Evolutionary conservation across 1,284 basidiomycete genomes (phyloP).

Genomic region (Athelia psychrophila): DNA sequence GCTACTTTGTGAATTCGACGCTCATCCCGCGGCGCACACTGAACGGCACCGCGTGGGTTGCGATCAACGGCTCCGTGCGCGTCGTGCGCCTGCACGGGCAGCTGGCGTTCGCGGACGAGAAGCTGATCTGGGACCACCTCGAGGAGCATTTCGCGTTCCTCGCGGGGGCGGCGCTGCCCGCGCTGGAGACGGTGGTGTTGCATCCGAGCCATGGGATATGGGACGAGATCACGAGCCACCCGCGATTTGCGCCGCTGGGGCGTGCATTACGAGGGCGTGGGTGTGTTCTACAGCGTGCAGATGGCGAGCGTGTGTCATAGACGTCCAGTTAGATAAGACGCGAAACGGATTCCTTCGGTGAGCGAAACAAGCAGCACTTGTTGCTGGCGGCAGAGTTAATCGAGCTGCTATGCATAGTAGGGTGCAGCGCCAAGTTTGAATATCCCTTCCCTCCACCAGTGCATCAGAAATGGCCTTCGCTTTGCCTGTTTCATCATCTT

Average conservation of each 20-base stretch:
- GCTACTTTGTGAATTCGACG: slow-evolving; percentile 35
- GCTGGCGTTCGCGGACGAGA: slow-evolving; percentile 35
- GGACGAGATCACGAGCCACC: background rate
- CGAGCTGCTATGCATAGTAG: too few relatives aligned
- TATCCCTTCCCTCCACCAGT: too few relatives aligned
- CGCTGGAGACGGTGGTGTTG: slow-evolving; percentile 5
- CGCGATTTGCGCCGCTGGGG: background rate
- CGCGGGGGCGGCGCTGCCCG: background rate
- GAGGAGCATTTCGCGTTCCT: slow-evolving; percentile 40
- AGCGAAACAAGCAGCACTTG: too few relatives aligned
- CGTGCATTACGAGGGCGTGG: background rate
- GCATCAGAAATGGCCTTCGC: too few relatives aligned
- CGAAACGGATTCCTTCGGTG: too few relatives aligned
- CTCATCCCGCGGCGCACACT: slow-evolving; percentile 26
- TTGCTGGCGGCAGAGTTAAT: too few relatives aligned
- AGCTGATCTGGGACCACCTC: slow-evolving; percentile 40
- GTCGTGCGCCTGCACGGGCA: slow-evolving; percentile 47
- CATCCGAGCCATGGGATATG: slow-evolving; percentile 7
- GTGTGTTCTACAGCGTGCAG: background rate
- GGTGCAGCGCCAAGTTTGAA: too few relatives aligned
- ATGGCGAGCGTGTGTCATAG: background rate
- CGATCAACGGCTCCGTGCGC: slow-evolving; percentile 29
- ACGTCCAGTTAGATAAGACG: too few relatives aligned
- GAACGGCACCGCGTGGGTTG: slow-evolving; percentile 31
- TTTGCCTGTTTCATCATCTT: too few relatives aligned